These are phyloP conservation scores for Peribolospora baueri DNA, from an alignment of 768 basidiomycete genomes.

Conservation along the genomic window DNA sequence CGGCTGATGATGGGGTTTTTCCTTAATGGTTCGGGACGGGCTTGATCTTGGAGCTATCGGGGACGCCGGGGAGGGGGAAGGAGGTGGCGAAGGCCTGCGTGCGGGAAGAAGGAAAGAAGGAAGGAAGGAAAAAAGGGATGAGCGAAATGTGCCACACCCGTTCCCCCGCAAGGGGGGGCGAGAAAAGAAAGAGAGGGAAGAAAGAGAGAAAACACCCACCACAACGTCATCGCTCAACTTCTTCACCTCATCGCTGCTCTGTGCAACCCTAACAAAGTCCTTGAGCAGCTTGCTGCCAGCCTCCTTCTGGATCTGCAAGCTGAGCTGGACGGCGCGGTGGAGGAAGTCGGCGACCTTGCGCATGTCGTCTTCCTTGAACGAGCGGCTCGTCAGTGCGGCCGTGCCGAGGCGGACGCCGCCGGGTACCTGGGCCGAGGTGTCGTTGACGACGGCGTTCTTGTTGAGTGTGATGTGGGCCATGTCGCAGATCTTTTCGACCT, in stretches of 20 bases:
- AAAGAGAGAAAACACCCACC: slow-evolving; percentile 1
- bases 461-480: slow-evolving; percentile 89
- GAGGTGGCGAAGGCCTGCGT: slow-evolving; percentile 40
- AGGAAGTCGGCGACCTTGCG: slow-evolving; percentile 69
- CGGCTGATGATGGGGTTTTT: too few species aligned
- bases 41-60: slow-evolving; percentile 16
- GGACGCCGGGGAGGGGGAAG: slow-evolving; percentile 84
- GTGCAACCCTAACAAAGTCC: slow-evolving; percentile 74
- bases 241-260: slow-evolving; percentile 36
- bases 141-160: too few species aligned
- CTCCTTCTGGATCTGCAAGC: slow-evolving; percentile 72
- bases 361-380: slow-evolving; percentile 74
- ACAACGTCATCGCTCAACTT: slow-evolving; percentile 53
- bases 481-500: slow-evolving; percentile 96
- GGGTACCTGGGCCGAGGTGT: slow-evolving; percentile 80
- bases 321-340: slow-evolving; percentile 80
- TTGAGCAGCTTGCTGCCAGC: slow-evolving; percentile 83
- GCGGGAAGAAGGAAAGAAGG: too few species aligned
- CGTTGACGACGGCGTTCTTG: slow-evolving; percentile 90
- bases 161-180: too few species aligned
- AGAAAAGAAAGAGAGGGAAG: too few species aligned
- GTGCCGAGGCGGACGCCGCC: slow-evolving; percentile 94
- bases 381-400: slow-evolving; percentile 74
- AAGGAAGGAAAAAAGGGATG: too few species aligned
- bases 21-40: too few species aligned